Base-by-base conservation (phyloP, 495 filamentous ascomycete species). In the Extremus antarcticus region DNA sequence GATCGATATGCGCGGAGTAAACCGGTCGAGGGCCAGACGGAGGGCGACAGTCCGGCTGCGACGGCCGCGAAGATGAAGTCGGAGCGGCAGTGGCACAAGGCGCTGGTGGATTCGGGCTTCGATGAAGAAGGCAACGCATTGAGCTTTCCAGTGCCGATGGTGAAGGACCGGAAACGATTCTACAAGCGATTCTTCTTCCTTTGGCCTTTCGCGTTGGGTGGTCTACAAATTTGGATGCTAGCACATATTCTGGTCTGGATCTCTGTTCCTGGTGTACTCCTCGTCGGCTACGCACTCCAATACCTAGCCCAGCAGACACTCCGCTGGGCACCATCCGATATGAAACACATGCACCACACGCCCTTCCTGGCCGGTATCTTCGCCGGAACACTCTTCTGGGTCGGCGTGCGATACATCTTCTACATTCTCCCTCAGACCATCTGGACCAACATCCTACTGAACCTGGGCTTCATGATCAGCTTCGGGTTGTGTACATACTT, bases 301-400 rank as follows among this genome's bases (percentile, higher is more conserved):
- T 94, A 81, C 79, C 68, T 82, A 51, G 87, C 83, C 29, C 80
- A 84, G 70, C 84, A 87, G 70, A 68, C 86, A 25, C 76, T 94
- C 43, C 81, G 81, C 54, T 90, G 83, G 67, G 88, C 88, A 8
- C 89, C 89, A 17, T 71, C 83, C 13, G 85, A 95, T 65, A 91
- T 91, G 81, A 84, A 88, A 57, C 78, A 85, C 59, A 76, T 96
- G 45, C 87, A 96, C 61, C 85, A 82, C 65, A 96, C 94, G 85
- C 91, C 92, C 13, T 96, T 87, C 74, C 73, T 98, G 52, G 83
- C 92, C 0, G 92, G 92, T 55, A 88, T 97, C 22, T 97, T 97
- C 74, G 88, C 88, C 11, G 90, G 78, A 19, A 82, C 90, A 0
- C 68, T 94, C 25, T 94, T 94, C 63, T 85, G 89, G 76, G 80